Base-by-base conservation (phyloP, 495 filamentous ascomycete genomes). In the Aspergillus nidulans region DNA sequence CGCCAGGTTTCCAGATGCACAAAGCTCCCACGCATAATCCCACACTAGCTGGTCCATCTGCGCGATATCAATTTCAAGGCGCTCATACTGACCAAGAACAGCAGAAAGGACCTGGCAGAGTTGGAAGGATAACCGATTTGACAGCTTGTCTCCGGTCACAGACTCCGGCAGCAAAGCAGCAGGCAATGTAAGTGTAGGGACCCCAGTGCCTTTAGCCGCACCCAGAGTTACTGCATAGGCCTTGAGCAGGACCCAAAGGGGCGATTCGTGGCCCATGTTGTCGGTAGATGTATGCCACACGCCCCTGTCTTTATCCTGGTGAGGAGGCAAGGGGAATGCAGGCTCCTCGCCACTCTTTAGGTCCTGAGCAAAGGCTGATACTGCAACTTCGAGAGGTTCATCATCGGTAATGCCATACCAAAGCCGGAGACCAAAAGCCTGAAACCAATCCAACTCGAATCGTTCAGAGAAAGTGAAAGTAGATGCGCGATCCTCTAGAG, bases 401-500 rank as follows among this genome's bases (percentile, higher is more conserved):
- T 85, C 78, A 24, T 83, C 75, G 9, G 78, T 74, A 40, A 84
- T 89, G 36, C 81, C 83, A 67, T 96, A 97, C 85, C 88, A 96
- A 8, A 97, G 78, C 45, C 91, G 83, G 19, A 98, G 78, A 13
- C 89, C 95, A 66, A 98, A 96, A 1, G 90, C 86, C 59, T 94
- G 90, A 68, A 87, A 82, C 94, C 94, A 98, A 66, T 95, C 86
- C 28, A 98, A 75, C 7, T 84, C 81, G 63, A 97, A 98, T 15
- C 84, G 82, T 56, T 87, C 79, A 4, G 89, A 85, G 51, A 97
- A 85, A 34, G 81, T 76, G 59, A 97, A 96, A 1, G 83, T 84
- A 15, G 80, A 79, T 7, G 85, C 80, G 43, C 86, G 81, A 69
- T 96, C 87, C 66, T 98, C 94, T 2, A 83, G 59, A 7, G 78